Base-by-base conservation (phyloP, 2,329 filamentous ascomycete species). In the Diplocarpon rosae region DNA sequence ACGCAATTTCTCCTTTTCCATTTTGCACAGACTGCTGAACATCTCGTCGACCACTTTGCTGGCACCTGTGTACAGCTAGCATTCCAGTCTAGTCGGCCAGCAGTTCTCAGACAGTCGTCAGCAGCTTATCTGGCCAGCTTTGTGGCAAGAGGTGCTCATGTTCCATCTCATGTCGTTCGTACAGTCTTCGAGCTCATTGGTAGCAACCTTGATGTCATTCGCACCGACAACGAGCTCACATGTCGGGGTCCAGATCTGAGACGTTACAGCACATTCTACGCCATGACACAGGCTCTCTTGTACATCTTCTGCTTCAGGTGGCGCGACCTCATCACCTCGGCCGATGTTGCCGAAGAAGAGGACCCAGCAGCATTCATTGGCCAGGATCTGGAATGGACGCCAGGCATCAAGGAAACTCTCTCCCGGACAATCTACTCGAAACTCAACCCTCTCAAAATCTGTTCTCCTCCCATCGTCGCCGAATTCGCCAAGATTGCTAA, bases 1-100 rank as follows among this genome's bases (percentile, higher is more conserved):
- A 88, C 88, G 0, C 92, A 98, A 59, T 98, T 96, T 57, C 76
- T 98, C 38, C 74, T 96, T 40, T 98, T 98, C 65, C 90, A 95
- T 65, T 95, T 94, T 61, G 85, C 85, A 13, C 90, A 98, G 63
- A 76, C 76, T 46, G 85, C 86, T 8, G 80, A 84, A 27, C 73
- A 76, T 36, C 76, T 95, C 38, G 82, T 86, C 46, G 85, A 92
- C 58, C 76, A 80, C 39, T 96, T 96, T 59, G 82, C 85, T 35
- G 83, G 83, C 29, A 82, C 80, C 17, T 83, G 90, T 52, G 75
- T 85, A 32, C 73, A 83, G 49, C 71, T 86, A 17, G 77, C 84
- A 33, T 80, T 85, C 54, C 82, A 80, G 48, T 62, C 65, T 14
- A 53, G 55, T 50, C 77, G 81, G 38, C 78, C 85, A 1, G 77